A percentile compares a stretch with the other conserved stretches of the same genome.
phyloP scores from a whole-genome alignment of 2,329 filamentous ascomycete species.

The Epicoccum sorghinum region DNA sequence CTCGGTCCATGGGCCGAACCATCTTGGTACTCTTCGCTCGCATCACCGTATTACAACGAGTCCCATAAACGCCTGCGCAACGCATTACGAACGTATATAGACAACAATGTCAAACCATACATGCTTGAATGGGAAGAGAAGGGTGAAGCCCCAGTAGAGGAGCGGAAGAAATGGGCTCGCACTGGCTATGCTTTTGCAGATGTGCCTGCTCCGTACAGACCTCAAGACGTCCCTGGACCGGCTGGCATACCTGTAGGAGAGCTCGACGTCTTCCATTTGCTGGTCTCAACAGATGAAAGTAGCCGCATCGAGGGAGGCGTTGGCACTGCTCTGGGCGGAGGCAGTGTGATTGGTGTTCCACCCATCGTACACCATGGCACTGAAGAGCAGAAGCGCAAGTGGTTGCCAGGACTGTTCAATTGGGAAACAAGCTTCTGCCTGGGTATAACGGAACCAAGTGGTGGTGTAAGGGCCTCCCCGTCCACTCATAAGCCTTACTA shows the following conservation, averaged over 20 bases:
- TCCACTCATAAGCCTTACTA: conserved; percentile 2
- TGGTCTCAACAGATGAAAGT: conserved; percentile 63
- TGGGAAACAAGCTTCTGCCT: conserved; percentile 68
- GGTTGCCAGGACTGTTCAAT: conserved; percentile 64
- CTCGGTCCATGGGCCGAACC: conserved; percentile 55
- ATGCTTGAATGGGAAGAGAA: conserved; percentile 68
- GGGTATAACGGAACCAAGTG: conserved; percentile 69
- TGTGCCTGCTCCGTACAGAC: conserved; percentile 53
- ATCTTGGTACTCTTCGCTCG: conserved; percentile 55
- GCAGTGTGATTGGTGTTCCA: conserved; percentile 67
- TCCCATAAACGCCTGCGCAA: conserved; percentile 65
- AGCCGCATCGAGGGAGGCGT: conserved; percentile 64
- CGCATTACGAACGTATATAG: conserved; percentile 63
- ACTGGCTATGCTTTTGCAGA: conserved; percentile 53
- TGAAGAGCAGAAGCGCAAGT: conserved; percentile 62
- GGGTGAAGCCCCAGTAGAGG: conserved; percentile 57
- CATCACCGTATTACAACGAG: conserved; percentile 67
- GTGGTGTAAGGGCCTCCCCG: conserved; percentile 39
- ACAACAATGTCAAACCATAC: conserved; percentile 63
- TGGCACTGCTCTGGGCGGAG: conserved; percentile 63
- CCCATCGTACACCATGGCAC: conserved; percentile 69
- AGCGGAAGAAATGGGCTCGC: conserved; percentile 45
- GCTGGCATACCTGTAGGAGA: conserved; percentile 47
- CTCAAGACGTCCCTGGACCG: conserved; percentile 45
- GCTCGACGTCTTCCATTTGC: conserved; percentile 48